Conservation (phyloP, 2,329 filamentous ascomycete genomes). For the Claviceps sp. region DNA sequence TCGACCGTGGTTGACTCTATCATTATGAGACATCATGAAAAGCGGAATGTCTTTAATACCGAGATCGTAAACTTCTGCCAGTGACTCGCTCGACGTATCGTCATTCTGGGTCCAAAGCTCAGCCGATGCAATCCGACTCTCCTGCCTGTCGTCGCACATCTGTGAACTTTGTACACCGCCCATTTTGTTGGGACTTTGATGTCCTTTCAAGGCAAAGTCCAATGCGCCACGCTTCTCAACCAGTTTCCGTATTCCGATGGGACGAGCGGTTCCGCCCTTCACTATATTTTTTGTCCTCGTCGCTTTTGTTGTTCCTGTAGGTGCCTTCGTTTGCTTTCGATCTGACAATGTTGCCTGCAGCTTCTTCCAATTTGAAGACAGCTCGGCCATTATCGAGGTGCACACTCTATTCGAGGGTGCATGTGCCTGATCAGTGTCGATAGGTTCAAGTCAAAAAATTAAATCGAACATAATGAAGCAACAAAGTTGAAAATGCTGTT, state of each 20-base stretch:
- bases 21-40: conserved; percentile 31
- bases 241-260: conserved; percentile 18
- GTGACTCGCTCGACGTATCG: conserved; percentile 43
- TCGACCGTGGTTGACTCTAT: conserved; percentile 50
- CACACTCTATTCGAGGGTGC: background rate
- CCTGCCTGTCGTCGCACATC: conserved; percentile 22
- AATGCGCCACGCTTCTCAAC: conserved; percentile 2
- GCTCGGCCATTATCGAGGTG: conserved; percentile 22
- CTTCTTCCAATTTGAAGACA: conserved; percentile 68
- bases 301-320: conserved; percentile 20
- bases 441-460: background rate
- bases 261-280: conserved; percentile 11
- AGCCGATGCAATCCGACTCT: conserved; percentile 37
- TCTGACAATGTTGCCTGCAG: conserved; percentile 50
- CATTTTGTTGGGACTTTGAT: conserved; percentile 27
- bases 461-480: background rate
- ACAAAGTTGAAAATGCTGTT: background rate
- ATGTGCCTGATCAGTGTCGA: background rate
- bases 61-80: conserved; percentile 49
- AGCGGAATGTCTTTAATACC: conserved; percentile 34
- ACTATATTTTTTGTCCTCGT: background rate
- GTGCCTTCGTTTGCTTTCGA: conserved; percentile 22
- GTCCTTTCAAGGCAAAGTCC: conserved; percentile 6
- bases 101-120: conserved; percentile 49
- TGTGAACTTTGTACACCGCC: conserved; percentile 41